A percentile compares a stretch with the other conserved stretches of the same genome.
Evolutionary conservation across 2,329 filamentous ascomycete genomes (phyloP).

Genomic region (Dactylellina haptotyla): DNA sequence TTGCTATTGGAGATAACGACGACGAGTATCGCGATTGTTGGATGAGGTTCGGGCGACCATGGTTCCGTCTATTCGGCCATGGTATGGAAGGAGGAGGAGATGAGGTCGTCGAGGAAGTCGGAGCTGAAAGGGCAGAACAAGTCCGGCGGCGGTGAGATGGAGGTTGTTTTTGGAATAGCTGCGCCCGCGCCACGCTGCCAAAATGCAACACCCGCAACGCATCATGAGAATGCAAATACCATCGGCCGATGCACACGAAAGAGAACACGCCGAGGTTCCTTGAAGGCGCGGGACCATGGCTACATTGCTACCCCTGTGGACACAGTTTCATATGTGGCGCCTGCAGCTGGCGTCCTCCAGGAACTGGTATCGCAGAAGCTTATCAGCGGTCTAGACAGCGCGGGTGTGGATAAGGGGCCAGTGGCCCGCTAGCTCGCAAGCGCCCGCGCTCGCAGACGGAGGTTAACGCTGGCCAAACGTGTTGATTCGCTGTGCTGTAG

Average conservation of each 20-base stretch:
- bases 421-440: not conserved
- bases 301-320: not conserved
- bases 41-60: not conserved
- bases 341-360: not conserved
- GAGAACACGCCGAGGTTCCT: too few relatives aligned
- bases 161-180: conserved; percentile 16
- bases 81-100: conserved; percentile 7
- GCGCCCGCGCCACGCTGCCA: conserved; percentile 10
- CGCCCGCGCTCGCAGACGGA: conserved; percentile 7
- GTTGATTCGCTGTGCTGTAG: not conserved
- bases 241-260: too few relatives aligned
- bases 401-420: conserved; percentile 5
- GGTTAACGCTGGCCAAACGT: not conserved
- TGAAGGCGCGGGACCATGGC: not conserved
- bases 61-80: conserved; percentile 1
- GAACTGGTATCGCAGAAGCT: not conserved
- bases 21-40: conserved; percentile 1
- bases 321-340: conserved; percentile 1
- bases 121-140: not conserved
- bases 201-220: conserved; percentile 48
- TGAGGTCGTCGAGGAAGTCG: not conserved
- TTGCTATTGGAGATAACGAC: not conserved
- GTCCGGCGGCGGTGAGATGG: conserved; percentile 26
- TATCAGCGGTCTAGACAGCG: not conserved
- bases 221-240: too few relatives aligned